Conservation (phyloP, 1,284 basidiomycete species). For the Golubevia sp. region DNA sequence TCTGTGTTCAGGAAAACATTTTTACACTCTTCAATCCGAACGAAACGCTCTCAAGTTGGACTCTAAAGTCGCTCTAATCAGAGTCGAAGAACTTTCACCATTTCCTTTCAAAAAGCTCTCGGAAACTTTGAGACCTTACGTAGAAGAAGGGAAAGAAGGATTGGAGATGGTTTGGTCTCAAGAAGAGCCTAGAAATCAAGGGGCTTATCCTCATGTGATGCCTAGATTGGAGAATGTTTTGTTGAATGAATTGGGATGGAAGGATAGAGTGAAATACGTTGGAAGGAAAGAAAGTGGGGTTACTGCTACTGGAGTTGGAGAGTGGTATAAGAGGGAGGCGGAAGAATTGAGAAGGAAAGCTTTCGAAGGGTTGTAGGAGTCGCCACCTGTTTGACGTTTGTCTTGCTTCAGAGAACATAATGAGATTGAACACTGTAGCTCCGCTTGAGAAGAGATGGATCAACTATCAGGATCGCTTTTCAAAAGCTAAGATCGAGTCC, state of each 20-base stretch:
- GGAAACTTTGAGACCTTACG: not conserved
- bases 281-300: constrained; percentile 75
- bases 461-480: too few relatives aligned
- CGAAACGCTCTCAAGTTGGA: constrained; percentile 67
- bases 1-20: constrained; percentile 76
- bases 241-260: constrained; percentile 61
- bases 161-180: constrained; percentile 54
- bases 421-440: too few relatives aligned
- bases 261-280: constrained; percentile 67
- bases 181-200: constrained; percentile 85
- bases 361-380: constrained; percentile 63
- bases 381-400: too few relatives aligned
- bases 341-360: constrained; percentile 68
- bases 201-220: constrained; percentile 73
- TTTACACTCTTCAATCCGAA: constrained; percentile 79
- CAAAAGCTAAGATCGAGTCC: too few relatives aligned
- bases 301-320: constrained; percentile 77
- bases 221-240: constrained; percentile 67
- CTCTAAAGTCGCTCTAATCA: constrained; percentile 74
- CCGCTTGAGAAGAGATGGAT: too few relatives aligned
- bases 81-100: constrained; percentile 76
- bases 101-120: constrained; percentile 66
- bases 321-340: constrained; percentile 72
- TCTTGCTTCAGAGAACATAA: too few relatives aligned
- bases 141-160: not conserved